Evolutionary conservation across 2,329 filamentous ascomycete genomes (phyloP), one percentile per base, ranked within the genome.

Genomic region (Proliferodiscus dingleyae): DNA sequence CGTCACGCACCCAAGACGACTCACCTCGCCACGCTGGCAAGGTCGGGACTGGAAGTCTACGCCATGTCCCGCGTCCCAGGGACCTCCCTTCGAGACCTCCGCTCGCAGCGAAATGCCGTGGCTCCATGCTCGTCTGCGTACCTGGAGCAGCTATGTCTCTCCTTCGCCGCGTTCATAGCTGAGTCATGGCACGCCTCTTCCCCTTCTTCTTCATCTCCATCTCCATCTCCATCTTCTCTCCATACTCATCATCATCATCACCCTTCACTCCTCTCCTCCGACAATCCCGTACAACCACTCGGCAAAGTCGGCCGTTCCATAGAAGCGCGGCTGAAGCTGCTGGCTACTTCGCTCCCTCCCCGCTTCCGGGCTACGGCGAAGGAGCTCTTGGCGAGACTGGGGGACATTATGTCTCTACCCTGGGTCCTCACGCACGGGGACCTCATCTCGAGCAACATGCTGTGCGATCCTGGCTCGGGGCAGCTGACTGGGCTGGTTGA

Each of bases 341-440:
- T 76, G 51, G 55, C 56, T 6, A 41, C 57, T 5, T 47, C 55
- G 0, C 57, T 77, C 1, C 71, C 70, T 1, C 16, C 24, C 9
- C 62, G 68, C 16, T 62, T 64, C 23, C 57, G 45, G 19, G 15
- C 46, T 9, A 41, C 16, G 8, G 58, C 60, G 6, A 48, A 29
- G 19, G 32, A 47, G 3, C 37, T 61, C 4, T 54, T 67, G 5
- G 45, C 43, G 6, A 53, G 61, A 13, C 43, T 73, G 11, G 54
- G 53, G 2, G 48, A 54, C 2, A 66, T 77, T 19, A 65, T 71
- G 46, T 46, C 45, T 5, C 62, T 79, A 3, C 77, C 78, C 0
- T 74, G 78, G 64, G 71, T 74, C 3, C 60, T 84, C 9, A 81
- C 72, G 5, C 80, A 84, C 43, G 80, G 80, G 0, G 81, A 85